Evolutionary conservation across 345 rosid genomes (phyloP), one percentile per base, ranked within the genome.

Genomic region (Tarenaya hassleriana): DNA sequence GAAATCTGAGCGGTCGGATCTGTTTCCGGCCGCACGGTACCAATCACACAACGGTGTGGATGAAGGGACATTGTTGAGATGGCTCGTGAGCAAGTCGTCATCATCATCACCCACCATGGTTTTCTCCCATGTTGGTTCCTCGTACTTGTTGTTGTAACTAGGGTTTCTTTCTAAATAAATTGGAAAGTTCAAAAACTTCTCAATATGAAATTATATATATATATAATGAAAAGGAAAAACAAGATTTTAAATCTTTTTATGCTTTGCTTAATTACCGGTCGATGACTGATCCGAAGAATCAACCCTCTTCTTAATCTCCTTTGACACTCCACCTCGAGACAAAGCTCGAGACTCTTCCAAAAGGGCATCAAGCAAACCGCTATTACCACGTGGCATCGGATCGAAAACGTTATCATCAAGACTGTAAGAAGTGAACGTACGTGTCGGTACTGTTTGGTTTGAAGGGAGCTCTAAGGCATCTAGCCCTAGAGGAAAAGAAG

Each of bases 41-140:
- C 85, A 86, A 8, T 82, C 91, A 10, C 91, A 91, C 8, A 78
- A 71, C 4, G 87, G 79, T 55, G 62, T 57, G 10, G 84, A 58
- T 12, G 78, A 68, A 1, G 91, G 86, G 67, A 86, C 80, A 57
- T 69, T 78, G 67, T 68, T 76, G 37, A 86, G 91, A 53, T 80
- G 67, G 70, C 84, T 83, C 60, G 34, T 59, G 51, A 76, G 33
- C 29, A 86, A 52, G 52, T 77, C 86, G 0, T 86, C 95, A 37
- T 83, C 88, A 59, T 66, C 70, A 52, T 66, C 29, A 24, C 2
- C 5, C 81, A 73, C 51, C 31, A 73, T 56, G 33, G 61, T 53
- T 60, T 66, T 70, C 73, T 72, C 72, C 66, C 62, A 75, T 18
- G 52, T 29, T 51, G 69, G 18, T 13, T 70, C 83, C 51, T 73